A percentile compares a stretch with the other conserved stretches of the same genome.
phyloP scores from a whole-genome alignment of 1,284 basidiomycete genomes.

The Marasmius fiardii region DNA sequence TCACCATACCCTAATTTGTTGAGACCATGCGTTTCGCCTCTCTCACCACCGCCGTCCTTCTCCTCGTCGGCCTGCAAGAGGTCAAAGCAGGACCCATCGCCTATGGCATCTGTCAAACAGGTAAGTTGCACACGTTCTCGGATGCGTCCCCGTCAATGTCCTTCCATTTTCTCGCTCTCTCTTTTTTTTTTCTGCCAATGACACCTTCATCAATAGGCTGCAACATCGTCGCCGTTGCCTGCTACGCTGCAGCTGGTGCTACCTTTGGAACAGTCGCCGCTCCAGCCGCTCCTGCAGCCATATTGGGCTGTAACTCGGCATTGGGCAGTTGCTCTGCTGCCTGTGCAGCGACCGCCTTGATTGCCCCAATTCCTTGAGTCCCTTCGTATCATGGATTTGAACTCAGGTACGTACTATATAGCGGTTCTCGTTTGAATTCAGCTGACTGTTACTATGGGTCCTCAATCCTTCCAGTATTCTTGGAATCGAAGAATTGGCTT shows the following conservation, averaged over 20 bases:
- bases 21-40: constrained; percentile 13
- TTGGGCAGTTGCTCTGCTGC: constrained; percentile 44
- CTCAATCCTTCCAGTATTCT: too few species aligned
- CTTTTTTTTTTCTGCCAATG: too few species aligned
- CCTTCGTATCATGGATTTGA: too few species aligned
- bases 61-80: constrained; percentile 5
- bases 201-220: constrained; percentile 40
- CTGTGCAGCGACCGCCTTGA: constrained; percentile 31
- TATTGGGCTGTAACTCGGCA: constrained; percentile 47
- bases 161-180: not conserved
- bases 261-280: constrained; percentile 47
- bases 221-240: constrained; percentile 46
- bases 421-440: too few species aligned
- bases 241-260: constrained; percentile 50
- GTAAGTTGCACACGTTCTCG: constrained; percentile 25
- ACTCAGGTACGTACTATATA: too few species aligned
- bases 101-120: constrained; percentile 47
- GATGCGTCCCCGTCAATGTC: too few species aligned
- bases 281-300: constrained; percentile 37
- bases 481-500: too few species aligned
- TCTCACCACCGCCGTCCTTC: constrained; percentile 12
- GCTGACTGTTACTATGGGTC: too few species aligned
- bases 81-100: constrained; percentile 35
- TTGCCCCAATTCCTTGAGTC: constrained; percentile 34
- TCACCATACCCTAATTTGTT: too few species aligned